Evolutionary conservation across 331 rosid species (phyloP), one percentile per base, ranked within the genome.

Genomic region (Quercus tomentella): DNA sequence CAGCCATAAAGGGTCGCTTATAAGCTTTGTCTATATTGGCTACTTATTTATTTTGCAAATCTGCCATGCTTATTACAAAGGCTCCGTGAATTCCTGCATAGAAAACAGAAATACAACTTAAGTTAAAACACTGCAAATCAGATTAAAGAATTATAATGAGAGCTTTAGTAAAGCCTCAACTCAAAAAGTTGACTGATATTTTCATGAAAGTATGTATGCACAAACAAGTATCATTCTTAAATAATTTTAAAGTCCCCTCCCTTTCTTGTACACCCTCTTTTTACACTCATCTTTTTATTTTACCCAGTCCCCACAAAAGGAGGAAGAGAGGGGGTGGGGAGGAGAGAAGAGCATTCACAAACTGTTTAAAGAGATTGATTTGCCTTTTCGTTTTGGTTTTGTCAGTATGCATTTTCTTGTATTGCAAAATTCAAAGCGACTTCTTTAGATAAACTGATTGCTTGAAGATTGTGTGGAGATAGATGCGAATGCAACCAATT

Each of bases 21-120:
- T 11, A 49, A 49, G 54, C 4, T 49, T 49, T 49, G 3, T 21
- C 22, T 26, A 49, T 6, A 14, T 14, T 70, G 7, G 58, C 35
- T 35, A 18, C 41, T 71, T 71, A 43, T 21, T 71, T 71, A 49
- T 71, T 1, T 14, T 22, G 37, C 60, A 71, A 22, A 35, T 35
- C 72, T 67, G 23, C 4, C 72, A 9, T 35, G 14, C 72, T 18
- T 67, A 20, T 23, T 33, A 67, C 25, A 73, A 9, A 22, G 75
- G 55, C 74, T 56, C 17, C 28, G 10, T 70, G 75, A 55, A 68
- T 60, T 72, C 85, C 85, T 61, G 73, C 54, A 74, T 65, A 84
- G 7, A 26, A 58, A 37, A 45, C 26, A 71, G 7, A 18, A 21
- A 35, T 25, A 14, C 12, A 9, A 16, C 11, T 20, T 10, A 41